phyloP scores from a whole-genome alignment of 805 yeast species.

The Teunomyces cretensis region DNA sequence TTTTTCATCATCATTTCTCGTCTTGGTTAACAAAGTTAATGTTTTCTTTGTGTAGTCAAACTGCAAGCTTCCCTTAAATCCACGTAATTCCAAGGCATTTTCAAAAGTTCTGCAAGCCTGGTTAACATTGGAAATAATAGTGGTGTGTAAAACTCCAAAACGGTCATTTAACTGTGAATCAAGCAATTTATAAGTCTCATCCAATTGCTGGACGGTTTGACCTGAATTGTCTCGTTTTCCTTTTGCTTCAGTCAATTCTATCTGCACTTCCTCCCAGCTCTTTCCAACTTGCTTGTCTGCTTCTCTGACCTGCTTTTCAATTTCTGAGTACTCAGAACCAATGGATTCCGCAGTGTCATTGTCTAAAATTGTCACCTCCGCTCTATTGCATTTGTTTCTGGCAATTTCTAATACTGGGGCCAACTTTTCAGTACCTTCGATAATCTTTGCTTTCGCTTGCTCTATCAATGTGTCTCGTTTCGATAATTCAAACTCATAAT shows the following conservation, averaged over 20 bases:
- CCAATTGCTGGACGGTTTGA: slow-evolving; percentile 35
- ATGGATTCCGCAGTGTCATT: slow-evolving; percentile 49
- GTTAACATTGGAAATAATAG: slow-evolving; percentile 27
- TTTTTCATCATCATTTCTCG: slow-evolving; percentile 55
- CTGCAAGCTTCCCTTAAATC: slow-evolving; percentile 68
- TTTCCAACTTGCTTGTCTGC: slow-evolving; percentile 57
- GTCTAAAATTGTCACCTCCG: slow-evolving; percentile 40
- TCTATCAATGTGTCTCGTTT: slow-evolving; percentile 11
- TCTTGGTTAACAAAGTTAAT: slow-evolving; percentile 60
- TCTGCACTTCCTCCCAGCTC: slow-evolving; percentile 54
- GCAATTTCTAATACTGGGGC: slow-evolving; percentile 25
- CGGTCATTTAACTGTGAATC: slow-evolving; percentile 32
- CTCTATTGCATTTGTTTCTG: slow-evolving; percentile 45
- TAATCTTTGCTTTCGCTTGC: slow-evolving; percentile 9
- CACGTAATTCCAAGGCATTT: slow-evolving; percentile 60
- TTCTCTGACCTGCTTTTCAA: slow-evolving; percentile 47
- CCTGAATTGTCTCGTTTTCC: slow-evolving; percentile 43
- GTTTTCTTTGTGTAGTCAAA: slow-evolving; percentile 56
- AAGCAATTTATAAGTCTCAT: slow-evolving; percentile 23
- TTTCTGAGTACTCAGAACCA: slow-evolving; percentile 45
- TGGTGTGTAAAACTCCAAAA: slow-evolving; percentile 31
- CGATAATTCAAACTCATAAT: slow-evolving; percentile 11
- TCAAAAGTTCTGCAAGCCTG: slow-evolving; percentile 49
- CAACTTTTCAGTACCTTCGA: slow-evolving; percentile 11
- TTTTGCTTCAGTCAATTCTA: slow-evolving; percentile 46